phyloP scores from a whole-genome alignment of 2,329 filamentous ascomycete genomes.

The Fusarium circinatum region DNA sequence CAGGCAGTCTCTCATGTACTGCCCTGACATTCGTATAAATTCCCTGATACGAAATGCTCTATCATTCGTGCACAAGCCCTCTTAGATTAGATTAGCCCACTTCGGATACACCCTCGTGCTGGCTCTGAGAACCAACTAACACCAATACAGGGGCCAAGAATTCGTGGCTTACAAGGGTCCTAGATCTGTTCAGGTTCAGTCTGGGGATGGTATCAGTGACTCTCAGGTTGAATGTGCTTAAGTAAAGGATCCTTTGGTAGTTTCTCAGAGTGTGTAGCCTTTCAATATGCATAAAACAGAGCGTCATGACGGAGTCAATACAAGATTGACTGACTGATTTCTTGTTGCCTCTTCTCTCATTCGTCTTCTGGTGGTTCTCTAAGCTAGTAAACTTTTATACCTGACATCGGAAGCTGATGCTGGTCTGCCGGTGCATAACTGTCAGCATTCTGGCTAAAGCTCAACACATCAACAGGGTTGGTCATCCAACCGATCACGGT shows the following conservation, averaged over 20 bases:
- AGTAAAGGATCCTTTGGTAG: fast-evolving
- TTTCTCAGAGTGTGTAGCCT: fast-evolving
- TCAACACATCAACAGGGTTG: not conserved
- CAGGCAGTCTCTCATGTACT: not conserved
- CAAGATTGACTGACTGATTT: not conserved
- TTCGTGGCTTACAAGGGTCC: not conserved
- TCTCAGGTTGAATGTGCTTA: fast-evolving
- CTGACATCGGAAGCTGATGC: not conserved
- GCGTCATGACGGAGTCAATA: too few species aligned
- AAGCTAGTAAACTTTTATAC: not conserved
- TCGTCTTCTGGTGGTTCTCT: fast-evolving
- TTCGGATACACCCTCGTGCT: not conserved
- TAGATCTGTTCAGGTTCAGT: too few species aligned
- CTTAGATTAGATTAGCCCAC: not conserved
- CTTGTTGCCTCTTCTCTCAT: not conserved
- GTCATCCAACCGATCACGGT: not conserved
- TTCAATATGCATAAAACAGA: not conserved
- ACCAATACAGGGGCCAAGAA: not conserved
- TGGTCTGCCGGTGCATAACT: not conserved
- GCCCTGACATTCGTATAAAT: not conserved
- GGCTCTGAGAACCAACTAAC: not conserved
- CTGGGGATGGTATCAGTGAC: fast-evolving
- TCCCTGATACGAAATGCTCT: not conserved
- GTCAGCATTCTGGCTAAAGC: not conserved
- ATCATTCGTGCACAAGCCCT: not conserved